Conservation (phyloP, 495 filamentous ascomycete genomes). For the Penicillium simplicissimum region DNA sequence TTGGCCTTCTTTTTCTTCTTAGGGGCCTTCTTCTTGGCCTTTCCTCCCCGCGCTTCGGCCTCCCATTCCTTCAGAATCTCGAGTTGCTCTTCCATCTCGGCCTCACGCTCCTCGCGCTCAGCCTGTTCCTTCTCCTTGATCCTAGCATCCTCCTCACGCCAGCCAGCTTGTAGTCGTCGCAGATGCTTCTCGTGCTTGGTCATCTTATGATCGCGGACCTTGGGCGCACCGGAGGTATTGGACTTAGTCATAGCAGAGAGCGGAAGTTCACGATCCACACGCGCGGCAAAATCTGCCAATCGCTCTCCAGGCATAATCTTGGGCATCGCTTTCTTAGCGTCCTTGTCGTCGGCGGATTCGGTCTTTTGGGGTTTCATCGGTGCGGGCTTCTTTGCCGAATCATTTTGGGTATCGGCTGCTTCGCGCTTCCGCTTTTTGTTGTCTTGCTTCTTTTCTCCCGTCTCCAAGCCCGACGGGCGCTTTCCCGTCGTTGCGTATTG, state of each 20-base stretch:
- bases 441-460: constrained; percentile 52
- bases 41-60: constrained; percentile 48
- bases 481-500: constrained; percentile 56
- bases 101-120: constrained; percentile 60
- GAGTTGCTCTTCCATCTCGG: constrained; percentile 50
- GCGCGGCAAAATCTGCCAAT: constrained; percentile 76
- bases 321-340: constrained; percentile 41
- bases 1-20: constrained; percentile 46
- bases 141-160: constrained; percentile 73
- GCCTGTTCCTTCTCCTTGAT: constrained; percentile 65
- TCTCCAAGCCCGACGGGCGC: constrained; percentile 66
- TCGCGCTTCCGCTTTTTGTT: constrained; percentile 53
- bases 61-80: constrained; percentile 53
- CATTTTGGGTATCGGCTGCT: constrained; percentile 12
- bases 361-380: constrained; percentile 12
- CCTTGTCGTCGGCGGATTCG: constrained; percentile 13
- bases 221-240: constrained; percentile 28
- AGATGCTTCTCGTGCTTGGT: constrained; percentile 84
- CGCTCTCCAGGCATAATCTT: constrained; percentile 81
- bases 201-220: constrained; percentile 57
- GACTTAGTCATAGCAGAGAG: constrained; percentile 59
- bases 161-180: constrained; percentile 75
- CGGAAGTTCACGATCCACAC: constrained; percentile 85
- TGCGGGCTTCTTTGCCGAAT: constrained; percentile 24
- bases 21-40: constrained; percentile 55